Evolutionary conservation across 2,329 filamentous ascomycete species (phyloP), one percentile per base, ranked within the genome.

Genomic region (Fusarium cicatricum): DNA sequence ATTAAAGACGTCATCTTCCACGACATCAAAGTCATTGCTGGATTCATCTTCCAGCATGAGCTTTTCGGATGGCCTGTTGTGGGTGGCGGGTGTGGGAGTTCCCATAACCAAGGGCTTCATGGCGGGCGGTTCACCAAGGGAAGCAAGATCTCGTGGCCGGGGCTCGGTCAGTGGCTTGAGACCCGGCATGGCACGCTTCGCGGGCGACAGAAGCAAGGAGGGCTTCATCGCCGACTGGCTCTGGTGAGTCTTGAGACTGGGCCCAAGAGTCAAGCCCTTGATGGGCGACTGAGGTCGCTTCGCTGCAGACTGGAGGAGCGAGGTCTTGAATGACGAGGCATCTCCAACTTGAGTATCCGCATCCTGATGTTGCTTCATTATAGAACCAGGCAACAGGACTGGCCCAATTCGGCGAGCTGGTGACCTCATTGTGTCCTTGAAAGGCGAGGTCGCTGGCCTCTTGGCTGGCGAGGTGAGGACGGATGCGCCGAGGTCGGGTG

Each of bases 401-500:
- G 65, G 52, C 11, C 70, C 70, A 23, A 75, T 73, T 28, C 72
- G 71, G 67, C 83, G 85, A 1, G 85, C 81, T 0, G 85, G 84
- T 2, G 82, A 83, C 58, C 78, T 84, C 69, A 87, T 74, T 0
- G 78, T 72, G 19, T 85, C 84, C 64, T 82, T 86, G 61, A 75
- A 77, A 0, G 85, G 80, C 2, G 83, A 82, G 5, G 78, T 65
- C 2, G 82, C 78, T 9, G 78, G 77, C 23, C 84, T 78, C 50
- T 83, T 81, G n/a, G 84, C 82, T 3, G 86, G 85, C 38, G 84
- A 87, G 16, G 72, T 75, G 37, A 87, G 71, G 11, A 78, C 72
- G 1, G 77, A 71, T 4, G 72, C 65, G 19, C 69, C 66, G 0
- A 75, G 64, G 42, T 81, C 77, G 7, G 75, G 71, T 6, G 73